phyloP scores from a whole-genome alignment of 2,329 filamentous ascomycete species.

The Cladosporium sp. region DNA sequence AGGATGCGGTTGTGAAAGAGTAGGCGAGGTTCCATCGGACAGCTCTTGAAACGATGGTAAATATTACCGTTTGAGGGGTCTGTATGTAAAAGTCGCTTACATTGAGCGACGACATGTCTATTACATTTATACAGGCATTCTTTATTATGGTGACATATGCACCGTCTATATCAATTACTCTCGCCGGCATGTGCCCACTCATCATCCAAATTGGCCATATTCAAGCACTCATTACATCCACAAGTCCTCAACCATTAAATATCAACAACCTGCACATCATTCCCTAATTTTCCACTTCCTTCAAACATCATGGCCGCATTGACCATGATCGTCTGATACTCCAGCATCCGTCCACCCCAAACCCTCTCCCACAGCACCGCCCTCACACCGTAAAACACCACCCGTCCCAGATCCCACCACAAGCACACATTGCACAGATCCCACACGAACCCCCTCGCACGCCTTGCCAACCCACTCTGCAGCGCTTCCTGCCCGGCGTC shows the following conservation, averaged over 20 bases:
- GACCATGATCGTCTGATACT: conserved; percentile 53
- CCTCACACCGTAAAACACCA: conserved; percentile 54
- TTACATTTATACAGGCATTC: background rate
- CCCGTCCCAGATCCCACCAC: conserved; percentile 54
- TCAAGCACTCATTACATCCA: background rate
- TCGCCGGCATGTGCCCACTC: background rate
- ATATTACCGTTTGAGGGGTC: background rate
- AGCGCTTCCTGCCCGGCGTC: conserved; percentile 71
- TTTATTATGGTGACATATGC: background rate
- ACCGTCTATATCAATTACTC: background rate
- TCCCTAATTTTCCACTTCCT: conserved; percentile 51
- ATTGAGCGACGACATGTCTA: background rate
- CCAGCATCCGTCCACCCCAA: conserved; percentile 55
- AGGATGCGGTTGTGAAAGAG: background rate
- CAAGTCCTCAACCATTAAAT: conserved; percentile 23
- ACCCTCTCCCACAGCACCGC: conserved; percentile 61
- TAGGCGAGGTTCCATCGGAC: background rate
- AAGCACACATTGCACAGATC: conserved; percentile 41
- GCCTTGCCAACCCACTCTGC: conserved; percentile 59
- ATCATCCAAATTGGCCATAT: background rate
- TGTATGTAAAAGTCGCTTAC: background rate
- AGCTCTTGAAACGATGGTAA: background rate
- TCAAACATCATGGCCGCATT: conserved; percentile 60
- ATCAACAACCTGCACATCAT: conserved; percentile 43
- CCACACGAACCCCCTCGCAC: conserved; percentile 38